Percentiles rank a stretch among this genome's conserved stretches.
These are phyloP conservation scores for Teunomyces barrocoloradensis DNA, from an alignment of 805 yeast species.

Conservation along the genomic window DNA sequence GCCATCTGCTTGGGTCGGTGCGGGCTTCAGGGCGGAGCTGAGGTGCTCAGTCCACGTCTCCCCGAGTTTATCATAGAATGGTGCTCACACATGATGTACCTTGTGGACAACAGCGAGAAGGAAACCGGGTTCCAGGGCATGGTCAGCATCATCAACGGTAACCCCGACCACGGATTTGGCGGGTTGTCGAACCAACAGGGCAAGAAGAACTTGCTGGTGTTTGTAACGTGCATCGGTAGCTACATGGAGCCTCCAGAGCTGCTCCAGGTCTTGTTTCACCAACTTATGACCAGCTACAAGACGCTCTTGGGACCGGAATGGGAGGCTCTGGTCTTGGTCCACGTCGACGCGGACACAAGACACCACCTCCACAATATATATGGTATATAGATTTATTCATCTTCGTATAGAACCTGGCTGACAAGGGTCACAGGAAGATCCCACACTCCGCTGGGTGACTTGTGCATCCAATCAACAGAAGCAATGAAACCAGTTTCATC, in stretches of 20 bases:
- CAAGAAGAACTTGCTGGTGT: conserved; percentile 46
- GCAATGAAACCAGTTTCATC: neutral
- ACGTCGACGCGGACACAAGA: conserved; percentile 31
- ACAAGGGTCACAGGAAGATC: conserved; percentile 77
- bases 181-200: conserved; percentile 45
- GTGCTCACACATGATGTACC: conserved; percentile 64
- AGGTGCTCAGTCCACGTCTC: conserved; percentile 54
- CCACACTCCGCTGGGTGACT: conserved; percentile 76
- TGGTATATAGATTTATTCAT: conserved; percentile 13
- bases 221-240: conserved; percentile 58
- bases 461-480: too few species aligned
- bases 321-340: conserved; percentile 28
- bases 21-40: conserved; percentile 62
- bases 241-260: conserved; percentile 51
- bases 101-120: conserved; percentile 83
- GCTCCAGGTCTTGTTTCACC: conserved; percentile 43
- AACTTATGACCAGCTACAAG: conserved; percentile 46
- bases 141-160: conserved; percentile 60
- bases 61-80: conserved; percentile 60
- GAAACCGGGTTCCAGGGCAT: conserved; percentile 85
- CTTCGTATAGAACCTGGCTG: conserved; percentile 57
- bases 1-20: conserved; percentile 88
- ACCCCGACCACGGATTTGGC: conserved; percentile 61
- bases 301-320: conserved; percentile 46
- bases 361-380: conserved; percentile 18